Percentiles rank a stretch among this genome's conserved stretches.
These are phyloP conservation scores for Microbotryum scabiosae DNA, from an alignment of 1,284 basidiomycete species.

Conservation along the genomic window DNA sequence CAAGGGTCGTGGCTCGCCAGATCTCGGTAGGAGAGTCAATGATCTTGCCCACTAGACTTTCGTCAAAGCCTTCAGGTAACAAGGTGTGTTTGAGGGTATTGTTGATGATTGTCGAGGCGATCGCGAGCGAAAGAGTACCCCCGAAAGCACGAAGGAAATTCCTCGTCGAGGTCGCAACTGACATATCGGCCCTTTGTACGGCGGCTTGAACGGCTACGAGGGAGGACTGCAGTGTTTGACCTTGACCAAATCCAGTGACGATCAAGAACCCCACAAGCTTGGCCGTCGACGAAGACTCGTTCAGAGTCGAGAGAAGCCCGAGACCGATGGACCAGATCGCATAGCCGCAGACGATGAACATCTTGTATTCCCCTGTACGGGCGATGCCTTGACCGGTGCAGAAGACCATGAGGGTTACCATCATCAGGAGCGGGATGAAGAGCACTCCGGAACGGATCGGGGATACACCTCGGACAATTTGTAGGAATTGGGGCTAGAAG, in stretches of 20 bases:
- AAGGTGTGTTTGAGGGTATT: conserved; percentile 48
- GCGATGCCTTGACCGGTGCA: conserved; percentile 52
- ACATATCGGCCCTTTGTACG: conserved; percentile 57
- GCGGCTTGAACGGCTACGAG: conserved; percentile 59
- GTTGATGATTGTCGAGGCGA: conserved; percentile 52
- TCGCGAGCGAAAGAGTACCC: conserved; percentile 54
- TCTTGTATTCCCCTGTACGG: conserved; percentile 19
- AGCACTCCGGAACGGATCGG: conserved; percentile 56
- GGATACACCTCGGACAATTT: conserved; percentile 57
- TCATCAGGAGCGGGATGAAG: conserved; percentile 56
- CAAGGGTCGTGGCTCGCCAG: conserved; percentile 9
- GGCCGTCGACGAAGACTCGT: conserved; percentile 46
- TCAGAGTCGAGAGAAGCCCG: conserved; percentile 59
- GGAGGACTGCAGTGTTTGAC: conserved; percentile 46
- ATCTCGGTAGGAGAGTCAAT: conserved; percentile 41
- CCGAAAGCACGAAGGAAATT: conserved; percentile 61
- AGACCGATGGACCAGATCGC: conserved; percentile 59
- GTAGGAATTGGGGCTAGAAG: conserved; percentile 64
- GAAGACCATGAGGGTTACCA: conserved; percentile 33
- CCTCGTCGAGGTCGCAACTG: conserved; percentile 59
- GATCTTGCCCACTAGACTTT: conserved; percentile 37
- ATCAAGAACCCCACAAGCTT: conserved; percentile 60
- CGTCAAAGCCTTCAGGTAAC: conserved; percentile 40
- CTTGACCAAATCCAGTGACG: conserved; percentile 59
- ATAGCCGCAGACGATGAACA: conserved; percentile 58